These are phyloP conservation scores for Emmonsia crescens DNA, from an alignment of 2,329 filamentous ascomycete species.

Conservation along the genomic window DNA sequence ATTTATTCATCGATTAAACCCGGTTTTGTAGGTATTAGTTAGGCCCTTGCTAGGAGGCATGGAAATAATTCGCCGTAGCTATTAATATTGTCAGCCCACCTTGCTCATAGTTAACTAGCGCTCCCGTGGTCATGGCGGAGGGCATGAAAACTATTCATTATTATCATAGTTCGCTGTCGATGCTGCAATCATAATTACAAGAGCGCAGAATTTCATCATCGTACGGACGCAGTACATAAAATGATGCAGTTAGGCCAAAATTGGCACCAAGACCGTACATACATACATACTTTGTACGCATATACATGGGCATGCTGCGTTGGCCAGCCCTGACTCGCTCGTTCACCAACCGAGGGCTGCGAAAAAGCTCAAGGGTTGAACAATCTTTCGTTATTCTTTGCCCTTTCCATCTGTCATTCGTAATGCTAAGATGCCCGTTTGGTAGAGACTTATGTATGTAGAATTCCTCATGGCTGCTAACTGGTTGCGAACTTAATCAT, in stretches of 20 bases:
- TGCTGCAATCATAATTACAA: neutral
- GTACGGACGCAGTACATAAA: neutral
- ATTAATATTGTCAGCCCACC: neutral
- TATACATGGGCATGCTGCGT: neutral
- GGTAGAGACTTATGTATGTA: neutral
- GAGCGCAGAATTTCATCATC: neutral
- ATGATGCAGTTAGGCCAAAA: neutral
- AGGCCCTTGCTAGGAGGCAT: neutral
- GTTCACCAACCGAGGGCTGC: neutral
- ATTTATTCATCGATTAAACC: neutral
- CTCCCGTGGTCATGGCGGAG: neutral
- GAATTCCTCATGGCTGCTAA: neutral
- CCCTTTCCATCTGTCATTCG: neutral
- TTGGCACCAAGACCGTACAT: neutral
- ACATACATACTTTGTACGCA: neutral
- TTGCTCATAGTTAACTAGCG: neutral
- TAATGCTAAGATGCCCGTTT: neutral
- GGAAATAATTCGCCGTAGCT: neutral
- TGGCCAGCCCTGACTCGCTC: slow-evolving; percentile 1
- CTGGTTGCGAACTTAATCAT: neutral
- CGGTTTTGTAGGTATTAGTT: neutral
- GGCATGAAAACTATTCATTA: neutral
- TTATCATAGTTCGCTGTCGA: neutral
- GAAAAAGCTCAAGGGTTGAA: neutral
- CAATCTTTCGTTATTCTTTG: neutral